Evolutionary conservation across 164 flowering plant species (phyloP), one percentile per base, ranked within the genome.

Genomic region (Taxillus chinensis): DNA sequence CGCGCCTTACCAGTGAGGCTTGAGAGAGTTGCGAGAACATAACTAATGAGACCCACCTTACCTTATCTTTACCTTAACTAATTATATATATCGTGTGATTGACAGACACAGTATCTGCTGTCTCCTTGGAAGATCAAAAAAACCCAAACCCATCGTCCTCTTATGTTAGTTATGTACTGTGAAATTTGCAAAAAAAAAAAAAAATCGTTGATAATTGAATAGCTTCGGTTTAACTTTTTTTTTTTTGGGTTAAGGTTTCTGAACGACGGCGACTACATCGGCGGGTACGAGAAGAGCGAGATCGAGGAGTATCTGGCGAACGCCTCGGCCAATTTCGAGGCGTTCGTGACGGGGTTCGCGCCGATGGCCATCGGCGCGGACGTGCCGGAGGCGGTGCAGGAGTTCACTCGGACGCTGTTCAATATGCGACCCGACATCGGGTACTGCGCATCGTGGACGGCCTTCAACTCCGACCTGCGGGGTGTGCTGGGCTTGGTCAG

Each of bases 391-490:
- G 99, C 90, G 5, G 99, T 93, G 6, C 68, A 86, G 2, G 99
- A 93, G 68, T 93, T 90, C 77, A 90, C 90, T 77, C 79, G 96
- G 70, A 93, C 99, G 5, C 72, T 93, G 5, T 93, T 93, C 85
- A 93, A 89, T 68, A 90, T 93, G 97, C 71, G 99, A 66, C 97
- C 97, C 1, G 99, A 91, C 62, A 95, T 95, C 39, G 65, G 96
- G 0, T 72, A 91, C 2, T 95, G 80, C 67, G 95, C 86, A 2
- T 84, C 81, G 13, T 68, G 79, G 14, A 71, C 85, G 0, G 83
- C 89, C 0, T 95, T 91, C 67, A 75, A 82, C 68, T 76, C 86
- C 67, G 97, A 95, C 69, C 63, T 95, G 8, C 66, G 97, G 41
- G 90, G 84, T 0, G 52, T 76, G 0, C 71, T 91, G 13, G 90